Conservation (phyloP, 768 basidiomycete species). For the Tulasnella sp. region DNA sequence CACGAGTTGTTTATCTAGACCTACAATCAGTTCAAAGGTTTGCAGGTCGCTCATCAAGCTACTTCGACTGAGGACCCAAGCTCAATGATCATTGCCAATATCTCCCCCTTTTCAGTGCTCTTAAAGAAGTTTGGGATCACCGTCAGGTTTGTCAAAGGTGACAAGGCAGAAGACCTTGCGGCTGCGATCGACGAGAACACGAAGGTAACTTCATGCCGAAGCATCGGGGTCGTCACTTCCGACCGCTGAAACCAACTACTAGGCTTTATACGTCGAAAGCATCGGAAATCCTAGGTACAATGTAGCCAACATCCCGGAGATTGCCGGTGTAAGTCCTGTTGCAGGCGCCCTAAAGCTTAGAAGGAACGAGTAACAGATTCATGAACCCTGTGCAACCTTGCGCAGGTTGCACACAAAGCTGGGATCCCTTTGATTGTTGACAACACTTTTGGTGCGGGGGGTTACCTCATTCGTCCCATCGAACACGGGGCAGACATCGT, state of each 20-base stretch:
- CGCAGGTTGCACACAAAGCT: constrained; percentile 60
- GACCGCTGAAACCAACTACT: too few relatives aligned
- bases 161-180: constrained; percentile 45
- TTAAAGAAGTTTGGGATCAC: constrained; percentile 58
- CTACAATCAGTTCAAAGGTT: constrained; percentile 64
- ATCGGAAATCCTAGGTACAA: constrained; percentile 73
- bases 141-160: constrained; percentile 49
- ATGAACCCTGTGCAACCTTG: background rate
- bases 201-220: constrained; percentile 25
- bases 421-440: constrained; percentile 71
- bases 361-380: too few relatives aligned
- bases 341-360: too few relatives aligned
- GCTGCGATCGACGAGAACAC: constrained; percentile 67
- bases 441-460: constrained; percentile 68
- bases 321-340: constrained; percentile 55
- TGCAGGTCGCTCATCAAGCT: background rate
- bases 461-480: constrained; percentile 60
- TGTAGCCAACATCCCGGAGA: constrained; percentile 51
- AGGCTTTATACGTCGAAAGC: constrained; percentile 61
- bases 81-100: background rate
- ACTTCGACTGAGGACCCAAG: background rate
- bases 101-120: constrained; percentile 34
- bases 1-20: constrained; percentile 33
- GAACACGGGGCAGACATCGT: constrained; percentile 69
- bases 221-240: too few relatives aligned